Evolutionary conservation across 2,329 filamentous ascomycete genomes (phyloP).

Genomic region (Aspergillus ibericus): DNA sequence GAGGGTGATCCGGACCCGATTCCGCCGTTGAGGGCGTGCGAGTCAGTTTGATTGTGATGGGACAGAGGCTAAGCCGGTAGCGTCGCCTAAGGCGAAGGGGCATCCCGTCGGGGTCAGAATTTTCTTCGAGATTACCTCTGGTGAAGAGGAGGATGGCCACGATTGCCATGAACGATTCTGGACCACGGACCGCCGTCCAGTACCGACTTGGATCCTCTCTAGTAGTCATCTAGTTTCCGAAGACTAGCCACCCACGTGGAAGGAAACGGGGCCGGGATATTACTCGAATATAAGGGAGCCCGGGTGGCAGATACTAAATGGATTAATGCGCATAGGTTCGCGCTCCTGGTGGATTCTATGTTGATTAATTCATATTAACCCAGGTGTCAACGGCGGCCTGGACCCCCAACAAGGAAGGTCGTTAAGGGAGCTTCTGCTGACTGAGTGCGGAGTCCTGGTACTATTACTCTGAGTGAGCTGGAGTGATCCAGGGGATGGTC

Average conservation of each 20-base stretch:
- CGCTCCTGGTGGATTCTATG: background rate
- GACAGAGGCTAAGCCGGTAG: constrained; percentile 5
- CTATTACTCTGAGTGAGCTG: too few species aligned
- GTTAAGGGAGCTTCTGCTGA: background rate
- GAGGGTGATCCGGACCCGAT: background rate
- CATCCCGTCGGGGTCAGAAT: background rate
- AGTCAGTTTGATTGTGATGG: constrained; percentile 17
- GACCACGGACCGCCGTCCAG: constrained; percentile 4
- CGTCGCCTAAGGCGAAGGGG: background rate
- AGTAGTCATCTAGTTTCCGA: background rate
- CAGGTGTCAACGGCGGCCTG: background rate
- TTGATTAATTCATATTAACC: constrained; percentile 1
- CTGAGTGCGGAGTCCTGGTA: background rate
- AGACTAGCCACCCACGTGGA: constrained; percentile 14
- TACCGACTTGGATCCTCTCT: background rate
- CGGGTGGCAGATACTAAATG: background rate
- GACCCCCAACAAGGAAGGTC: background rate
- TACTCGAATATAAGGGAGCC: background rate
- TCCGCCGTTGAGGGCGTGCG: background rate
- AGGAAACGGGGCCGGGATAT: constrained; percentile 11
- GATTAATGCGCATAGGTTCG: background rate
- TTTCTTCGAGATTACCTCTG: background rate
- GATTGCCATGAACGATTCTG: background rate
- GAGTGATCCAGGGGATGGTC: background rate
- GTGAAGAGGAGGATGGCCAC: background rate